A percentile compares a stretch with the other conserved stretches of the same genome.
These are phyloP conservation scores for Oryza longistaminata DNA, from an alignment of 176 grass and related monocot species.

Conservation along the genomic window DNA sequence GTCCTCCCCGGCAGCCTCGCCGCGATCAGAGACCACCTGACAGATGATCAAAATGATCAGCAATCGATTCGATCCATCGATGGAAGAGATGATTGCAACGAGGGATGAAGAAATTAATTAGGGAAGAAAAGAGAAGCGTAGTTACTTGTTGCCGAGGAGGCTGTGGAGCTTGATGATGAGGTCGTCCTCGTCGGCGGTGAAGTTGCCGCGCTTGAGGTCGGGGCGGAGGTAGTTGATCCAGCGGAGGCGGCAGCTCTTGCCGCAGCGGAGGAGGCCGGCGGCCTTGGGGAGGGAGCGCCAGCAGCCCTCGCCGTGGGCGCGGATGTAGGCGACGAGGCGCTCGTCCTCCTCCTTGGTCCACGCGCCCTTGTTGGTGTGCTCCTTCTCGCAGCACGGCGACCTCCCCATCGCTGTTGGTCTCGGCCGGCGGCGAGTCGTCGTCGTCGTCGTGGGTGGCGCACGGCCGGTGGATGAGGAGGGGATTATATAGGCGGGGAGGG, in stretches of 20 bases:
- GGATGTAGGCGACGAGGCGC: conserved; percentile 65
- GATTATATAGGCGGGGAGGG: not conserved
- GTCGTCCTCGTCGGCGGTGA: conserved; percentile 77
- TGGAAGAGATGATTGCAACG: too few species aligned
- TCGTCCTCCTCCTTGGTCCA: conserved; percentile 97
- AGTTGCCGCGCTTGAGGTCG: conserved; percentile 99
- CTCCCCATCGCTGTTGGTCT: conserved; percentile 46
- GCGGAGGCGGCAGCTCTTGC: conserved; percentile 98
- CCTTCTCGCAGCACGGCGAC: conserved; percentile 96
- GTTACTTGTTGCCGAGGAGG: conserved; percentile 83
- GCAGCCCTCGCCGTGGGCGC: conserved; percentile 66
- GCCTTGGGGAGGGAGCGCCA: conserved; percentile 84
- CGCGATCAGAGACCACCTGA: conserved; percentile 90
- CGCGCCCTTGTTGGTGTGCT: conserved; percentile 89
- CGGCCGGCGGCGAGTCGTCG: too few species aligned
- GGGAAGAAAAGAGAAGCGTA: not conserved
- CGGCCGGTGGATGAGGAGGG: not conserved
- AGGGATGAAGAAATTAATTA: too few species aligned
- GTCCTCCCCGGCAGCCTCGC: conserved; percentile 73
- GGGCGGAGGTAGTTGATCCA: conserved; percentile 99
- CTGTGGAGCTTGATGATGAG: conserved; percentile 89
- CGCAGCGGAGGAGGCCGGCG: conserved; percentile 76
- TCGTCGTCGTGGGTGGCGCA: too few species aligned
- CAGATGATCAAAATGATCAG: not conserved
- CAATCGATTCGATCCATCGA: not conserved